These are phyloP conservation scores for Dipteronia dyeriana DNA, from an alignment of 345 rosid genomes.

Conservation along the genomic window DNA sequence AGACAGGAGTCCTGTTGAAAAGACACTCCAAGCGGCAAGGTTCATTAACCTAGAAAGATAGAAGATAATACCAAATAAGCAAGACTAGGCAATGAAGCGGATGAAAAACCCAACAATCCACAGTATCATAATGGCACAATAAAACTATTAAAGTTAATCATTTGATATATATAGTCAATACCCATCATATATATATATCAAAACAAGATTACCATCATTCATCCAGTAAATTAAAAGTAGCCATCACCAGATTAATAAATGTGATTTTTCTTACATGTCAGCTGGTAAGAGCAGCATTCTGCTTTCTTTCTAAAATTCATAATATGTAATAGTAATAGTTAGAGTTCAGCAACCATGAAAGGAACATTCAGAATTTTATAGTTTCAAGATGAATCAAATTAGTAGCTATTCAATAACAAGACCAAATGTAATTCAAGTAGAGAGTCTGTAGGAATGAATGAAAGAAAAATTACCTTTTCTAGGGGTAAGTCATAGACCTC, in stretches of 20 bases:
- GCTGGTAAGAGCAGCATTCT: constrained; percentile 5
- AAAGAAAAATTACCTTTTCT: constrained; percentile 42
- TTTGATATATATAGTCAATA: too few relatives aligned
- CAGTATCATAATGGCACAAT: not conserved
- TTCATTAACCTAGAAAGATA: constrained; percentile 49
- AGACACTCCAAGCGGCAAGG: constrained; percentile 65
- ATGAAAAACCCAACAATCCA: not conserved
- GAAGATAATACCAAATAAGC: constrained; percentile 14
- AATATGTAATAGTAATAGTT: not conserved
- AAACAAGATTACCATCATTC: not conserved
- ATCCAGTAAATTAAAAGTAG: not conserved
- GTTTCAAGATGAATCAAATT: constrained; percentile 20
- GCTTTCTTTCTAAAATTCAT: not conserved
- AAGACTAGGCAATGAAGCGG: constrained; percentile 4
- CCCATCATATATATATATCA: not conserved
- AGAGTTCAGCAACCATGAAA: not conserved
- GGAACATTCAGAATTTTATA: not conserved
- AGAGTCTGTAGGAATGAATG: not conserved
- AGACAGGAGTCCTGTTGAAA: constrained; percentile 69
- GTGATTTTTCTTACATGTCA: not conserved
- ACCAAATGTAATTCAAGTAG: not conserved
- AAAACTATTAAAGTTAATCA: not conserved
- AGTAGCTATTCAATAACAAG: not conserved
- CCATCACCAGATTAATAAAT: not conserved
- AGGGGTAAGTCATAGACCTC: constrained; percentile 23